Evolutionary conservation across 2,329 filamentous ascomycete species (phyloP), one percentile per base, ranked within the genome.

Genomic region (Phaeophleospora eucalypticola): DNA sequence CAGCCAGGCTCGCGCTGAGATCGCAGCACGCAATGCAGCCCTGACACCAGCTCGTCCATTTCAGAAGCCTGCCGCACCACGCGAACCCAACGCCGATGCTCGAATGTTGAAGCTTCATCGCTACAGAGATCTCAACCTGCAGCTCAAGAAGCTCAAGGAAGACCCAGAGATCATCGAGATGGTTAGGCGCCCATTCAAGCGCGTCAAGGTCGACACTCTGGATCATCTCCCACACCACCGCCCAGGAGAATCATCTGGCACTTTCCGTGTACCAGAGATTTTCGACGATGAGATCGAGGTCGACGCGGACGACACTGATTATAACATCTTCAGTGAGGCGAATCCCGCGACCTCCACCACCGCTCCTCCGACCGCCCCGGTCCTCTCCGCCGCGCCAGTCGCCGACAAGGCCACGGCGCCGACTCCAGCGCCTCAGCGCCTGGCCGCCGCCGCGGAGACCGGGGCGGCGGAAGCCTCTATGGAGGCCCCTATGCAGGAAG

Each of bases 281-380:
- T 61, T 65, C 43, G 56, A 51, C 33, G 63, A 65, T 38, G 63
- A 65, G 51, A 65, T 65, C 54, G 60, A 63, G 48, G 61, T 65
- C 41, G 59, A 62, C 33, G 45, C 53, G 38, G 53, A 55, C 33
- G 54, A 37, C 6, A 10, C 36, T 12, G n/a, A 7, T 6, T 29
- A 19, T 24, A 63, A 63, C 40, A 47, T 63, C 1, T 63, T 63
- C 40, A 51, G 51, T 12, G 29, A n/a, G n/a, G 45, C 48, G 7
- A 24, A 49, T 32, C 36, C 41, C n/a, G n/a, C n/a, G n/a, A n/a
- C n/a, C n/a, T n/a, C n/a, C n/a, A n/a, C n/a, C n/a, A n/a, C n/a
- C n/a, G n/a, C n/a, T n/a, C n/a, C n/a, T n/a, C n/a, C n/a, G n/a
- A n/a, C n/a, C n/a, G n/a, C n/a, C n/a, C n/a, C n/a, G n/a, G n/a